These are phyloP conservation scores for Aspergillus hiratsukae DNA, from an alignment of 2,329 filamentous ascomycete genomes.

Conservation along the genomic window DNA sequence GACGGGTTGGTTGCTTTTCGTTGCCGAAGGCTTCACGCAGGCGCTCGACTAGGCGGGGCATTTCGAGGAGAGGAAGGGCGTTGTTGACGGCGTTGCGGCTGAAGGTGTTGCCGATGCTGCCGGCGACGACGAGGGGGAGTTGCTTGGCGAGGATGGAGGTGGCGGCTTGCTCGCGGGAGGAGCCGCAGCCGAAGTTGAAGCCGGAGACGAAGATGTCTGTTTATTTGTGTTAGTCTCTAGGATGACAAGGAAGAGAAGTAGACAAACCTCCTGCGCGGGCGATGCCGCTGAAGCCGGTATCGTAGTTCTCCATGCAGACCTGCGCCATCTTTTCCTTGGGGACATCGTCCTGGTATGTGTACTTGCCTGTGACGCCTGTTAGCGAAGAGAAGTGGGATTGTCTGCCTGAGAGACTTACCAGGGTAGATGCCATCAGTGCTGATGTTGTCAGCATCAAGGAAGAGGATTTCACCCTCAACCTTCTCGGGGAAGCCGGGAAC, in stretches of 20 bases:
- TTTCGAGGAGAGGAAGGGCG: slow-evolving; percentile 35
- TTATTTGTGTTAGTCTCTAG: neutral
- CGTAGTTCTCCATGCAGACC: slow-evolving; percentile 94
- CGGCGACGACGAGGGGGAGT: slow-evolving; percentile 74
- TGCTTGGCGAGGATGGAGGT: slow-evolving; percentile 78
- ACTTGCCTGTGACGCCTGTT: slow-evolving; percentile 51
- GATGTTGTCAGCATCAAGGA: slow-evolving; percentile 80
- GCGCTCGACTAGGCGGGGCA: slow-evolving; percentile 31
- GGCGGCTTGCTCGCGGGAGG: slow-evolving; percentile 78
- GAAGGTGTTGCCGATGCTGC: slow-evolving; percentile 83
- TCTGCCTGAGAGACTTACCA: slow-evolving; percentile 26
- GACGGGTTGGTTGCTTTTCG: slow-evolving; percentile 52
- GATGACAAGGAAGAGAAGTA: neutral
- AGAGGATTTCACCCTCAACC: slow-evolving; percentile 80
- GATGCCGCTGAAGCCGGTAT: slow-evolving; percentile 61
- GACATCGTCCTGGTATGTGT: slow-evolving; percentile 87
- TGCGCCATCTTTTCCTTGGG: slow-evolving; percentile 74
- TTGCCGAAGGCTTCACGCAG: slow-evolving; percentile 34
- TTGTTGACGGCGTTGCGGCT: slow-evolving; percentile 52
- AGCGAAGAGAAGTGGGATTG: neutral
- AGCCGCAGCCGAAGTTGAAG: slow-evolving; percentile 85
- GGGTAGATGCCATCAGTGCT: slow-evolving; percentile 93
- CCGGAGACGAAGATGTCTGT: slow-evolving; percentile 76
- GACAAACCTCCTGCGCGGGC: slow-evolving; percentile 50
- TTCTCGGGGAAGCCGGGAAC: slow-evolving; percentile 76